Conservation (phyloP, 495 filamentous ascomycete species). For the Xylaria nigripes region DNA sequence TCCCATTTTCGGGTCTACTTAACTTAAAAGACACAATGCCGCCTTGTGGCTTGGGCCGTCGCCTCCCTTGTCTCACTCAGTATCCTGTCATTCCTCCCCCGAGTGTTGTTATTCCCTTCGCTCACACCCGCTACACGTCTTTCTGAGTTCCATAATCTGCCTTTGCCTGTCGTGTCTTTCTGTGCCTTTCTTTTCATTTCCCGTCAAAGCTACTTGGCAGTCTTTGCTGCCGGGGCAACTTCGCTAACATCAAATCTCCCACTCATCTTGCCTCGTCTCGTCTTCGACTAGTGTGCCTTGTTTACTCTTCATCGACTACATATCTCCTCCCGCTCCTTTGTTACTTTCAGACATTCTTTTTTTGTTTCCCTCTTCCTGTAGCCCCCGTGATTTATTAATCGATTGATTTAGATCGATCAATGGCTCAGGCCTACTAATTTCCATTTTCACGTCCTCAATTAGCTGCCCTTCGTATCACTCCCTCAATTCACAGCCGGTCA, state of each 20-base stretch:
- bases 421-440: background rate
- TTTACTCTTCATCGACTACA: background rate
- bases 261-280: background rate
- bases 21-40: background rate
- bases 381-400: background rate
- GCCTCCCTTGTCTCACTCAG: conserved; percentile 12
- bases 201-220: background rate
- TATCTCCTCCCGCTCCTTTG: conserved; percentile 15
- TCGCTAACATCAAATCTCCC: background rate
- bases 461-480: conserved; percentile 14
- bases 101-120: conserved; percentile 23
- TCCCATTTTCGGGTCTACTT: background rate
- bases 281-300: background rate
- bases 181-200: background rate
- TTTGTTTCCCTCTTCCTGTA: conserved; percentile 1
- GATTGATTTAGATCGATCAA: conserved; percentile 14
- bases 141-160: background rate
- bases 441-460: conserved; percentile 12
- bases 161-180: background rate
- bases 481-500: conserved; percentile 6
- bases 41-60: background rate
- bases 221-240: conserved; percentile 16
- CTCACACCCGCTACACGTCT: background rate
- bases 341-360: background rate
- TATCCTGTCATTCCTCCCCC: conserved; percentile 14